Base-by-base conservation (phyloP, 495 filamentous ascomycete species). In the Penicillium fimorum region DNA sequence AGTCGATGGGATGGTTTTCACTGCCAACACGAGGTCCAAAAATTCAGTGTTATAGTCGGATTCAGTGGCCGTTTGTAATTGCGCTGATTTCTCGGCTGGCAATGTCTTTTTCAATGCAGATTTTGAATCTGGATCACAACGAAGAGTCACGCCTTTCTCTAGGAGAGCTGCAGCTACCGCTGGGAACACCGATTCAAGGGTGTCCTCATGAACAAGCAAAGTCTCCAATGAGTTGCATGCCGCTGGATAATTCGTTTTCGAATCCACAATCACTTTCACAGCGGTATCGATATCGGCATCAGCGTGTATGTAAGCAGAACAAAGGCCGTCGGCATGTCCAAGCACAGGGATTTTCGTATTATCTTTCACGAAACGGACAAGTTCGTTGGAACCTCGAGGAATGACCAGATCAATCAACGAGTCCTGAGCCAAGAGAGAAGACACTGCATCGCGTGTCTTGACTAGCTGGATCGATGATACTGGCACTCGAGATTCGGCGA, bases 171-270 rank as follows among this genome's bases (percentile, higher is more conserved):
- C 62, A 13, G 89, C 93, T 27, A 95, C 82, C 3, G 67, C 50
- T 1, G 91, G 89, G 27, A 96, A 80, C n/a, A 89, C 52, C 3
- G 81, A 87, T 8, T 71, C 54, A 0, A 96, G 78, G n/a, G 83
- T 82, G 32, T 80, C 76, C 54, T 90, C 78, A 59, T 97, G 87
- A 25, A 97, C 86, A 12, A 99, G 82, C 0, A 99, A 76, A 1
- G 91, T 92, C 70, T 99, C 94, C 30, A 96, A 72, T 25, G 86
- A 82, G 71, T 99, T 99, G 79, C 94, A 99, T 17, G 92, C 94
- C n/a, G 94, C 95, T 7, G 92, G 89, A 70, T 99, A 99, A 70
- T 86, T 84, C 7, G 87, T 88, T 71, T 99, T 99, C 20, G 93
- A 87, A 72, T 99, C 95, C 58, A 96, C 75, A 17, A 97, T 77